A percentile compares a stretch with the other conserved stretches of the same genome.
phyloP scores from a whole-genome alignment of 768 basidiomycete species.

The Rickenella mellea region DNA sequence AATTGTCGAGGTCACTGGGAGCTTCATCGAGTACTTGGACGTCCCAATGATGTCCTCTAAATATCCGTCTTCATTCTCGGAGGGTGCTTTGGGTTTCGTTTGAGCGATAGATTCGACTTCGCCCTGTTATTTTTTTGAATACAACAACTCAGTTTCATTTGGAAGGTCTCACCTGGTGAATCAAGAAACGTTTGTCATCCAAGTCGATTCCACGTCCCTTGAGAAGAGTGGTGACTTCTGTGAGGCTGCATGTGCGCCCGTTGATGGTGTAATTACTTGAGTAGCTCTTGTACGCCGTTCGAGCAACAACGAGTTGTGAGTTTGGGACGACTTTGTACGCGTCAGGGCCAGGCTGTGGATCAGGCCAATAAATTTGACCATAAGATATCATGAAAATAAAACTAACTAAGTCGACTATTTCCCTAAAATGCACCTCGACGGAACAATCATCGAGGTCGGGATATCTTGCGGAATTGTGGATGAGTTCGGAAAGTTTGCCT shows the following conservation, averaged over 20 bases:
- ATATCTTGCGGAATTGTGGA: conserved; percentile 88
- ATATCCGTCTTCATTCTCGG: conserved; percentile 91
- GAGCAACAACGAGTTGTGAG: conserved; percentile 76
- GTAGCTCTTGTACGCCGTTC: conserved; percentile 85
- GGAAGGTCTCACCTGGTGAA: conserved; percentile 62
- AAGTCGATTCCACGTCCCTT: conserved; percentile 94
- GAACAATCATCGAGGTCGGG: conserved; percentile 82
- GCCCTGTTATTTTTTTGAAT: conserved; percentile 43
- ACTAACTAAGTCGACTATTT: conserved; percentile 83
- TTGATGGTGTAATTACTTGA: conserved; percentile 90
- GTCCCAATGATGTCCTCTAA: conserved; percentile 98
- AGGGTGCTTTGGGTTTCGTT: conserved; percentile 94
- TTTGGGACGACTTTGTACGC: conserved; percentile 73
- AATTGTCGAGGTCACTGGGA: conserved; percentile 70
- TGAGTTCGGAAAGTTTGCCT: conserved; percentile 90
- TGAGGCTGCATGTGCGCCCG: conserved; percentile 61
- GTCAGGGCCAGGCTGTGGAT: conserved; percentile 74
- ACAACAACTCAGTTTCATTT: neutral
- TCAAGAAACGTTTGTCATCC: conserved; percentile 96
- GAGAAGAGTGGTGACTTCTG: conserved; percentile 82
- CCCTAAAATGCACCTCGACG: conserved; percentile 94
- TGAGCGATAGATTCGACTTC: conserved; percentile 98
- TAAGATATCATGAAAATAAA: neutral
- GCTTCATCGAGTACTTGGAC: conserved; percentile 78
- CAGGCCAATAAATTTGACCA: neutral